Conservation (phyloP, 148 eudicot species). For the Vaccinium vitisidaea region DNA sequence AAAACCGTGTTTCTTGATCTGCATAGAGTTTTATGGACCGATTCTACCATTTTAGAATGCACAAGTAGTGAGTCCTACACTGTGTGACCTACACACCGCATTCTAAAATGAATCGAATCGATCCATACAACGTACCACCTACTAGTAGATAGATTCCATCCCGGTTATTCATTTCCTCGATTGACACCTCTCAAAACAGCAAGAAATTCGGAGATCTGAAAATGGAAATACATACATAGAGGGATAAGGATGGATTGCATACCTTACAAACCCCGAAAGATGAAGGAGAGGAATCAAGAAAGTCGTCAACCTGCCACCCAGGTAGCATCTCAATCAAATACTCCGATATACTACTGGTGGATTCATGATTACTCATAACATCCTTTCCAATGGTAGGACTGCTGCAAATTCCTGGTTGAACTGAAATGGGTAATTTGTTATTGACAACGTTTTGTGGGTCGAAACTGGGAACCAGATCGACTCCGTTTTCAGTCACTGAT, state of each 20-base stretch:
- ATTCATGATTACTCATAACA: neutral
- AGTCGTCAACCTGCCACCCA: conserved; percentile 4
- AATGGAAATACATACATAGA: neutral
- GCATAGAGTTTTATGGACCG: neutral
- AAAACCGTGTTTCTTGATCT: too few species aligned
- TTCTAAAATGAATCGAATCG: neutral
- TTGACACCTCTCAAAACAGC: neutral
- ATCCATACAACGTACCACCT: neutral
- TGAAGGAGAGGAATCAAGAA: conserved; percentile 4
- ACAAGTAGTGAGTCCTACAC: neutral
- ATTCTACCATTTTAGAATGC: neutral
- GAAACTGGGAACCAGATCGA: neutral
- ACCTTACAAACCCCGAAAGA: neutral
- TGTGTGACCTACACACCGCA: neutral
- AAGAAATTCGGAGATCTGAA: neutral
- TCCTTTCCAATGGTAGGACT: neutral
- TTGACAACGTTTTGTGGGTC: neutral
- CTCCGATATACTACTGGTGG: conserved; percentile 1
- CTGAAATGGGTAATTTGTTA: neutral
- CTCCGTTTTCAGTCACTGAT: neutral
- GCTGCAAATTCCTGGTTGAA: neutral
- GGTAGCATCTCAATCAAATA: conserved; percentile 1
- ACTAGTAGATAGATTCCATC: neutral
- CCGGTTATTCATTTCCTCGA: neutral
- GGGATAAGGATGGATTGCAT: neutral